Percentiles rank a stretch among this genome's conserved stretches.
Evolutionary conservation across 768 basidiomycete species (phyloP).

Genomic region (Clitopilus passeckerianus): DNA sequence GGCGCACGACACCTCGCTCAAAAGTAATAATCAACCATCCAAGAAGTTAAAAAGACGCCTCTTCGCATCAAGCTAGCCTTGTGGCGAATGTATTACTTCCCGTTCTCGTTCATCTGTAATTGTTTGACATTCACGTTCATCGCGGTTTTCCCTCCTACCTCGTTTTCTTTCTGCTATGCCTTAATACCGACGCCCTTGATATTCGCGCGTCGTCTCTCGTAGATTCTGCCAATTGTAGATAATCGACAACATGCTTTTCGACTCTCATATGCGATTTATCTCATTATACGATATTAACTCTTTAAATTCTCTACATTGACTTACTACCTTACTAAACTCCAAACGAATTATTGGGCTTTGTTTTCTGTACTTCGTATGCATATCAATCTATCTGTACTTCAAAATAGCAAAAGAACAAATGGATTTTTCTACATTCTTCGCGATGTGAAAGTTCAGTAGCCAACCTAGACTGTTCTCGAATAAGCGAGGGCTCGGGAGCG

Average conservation of each 20-base stretch:
- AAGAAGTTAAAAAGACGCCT: not conserved
- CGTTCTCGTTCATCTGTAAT: not conserved
- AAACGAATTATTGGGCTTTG: not conserved
- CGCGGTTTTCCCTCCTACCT: not conserved
- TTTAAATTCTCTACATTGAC: not conserved
- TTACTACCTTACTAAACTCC: not conserved
- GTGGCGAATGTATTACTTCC: not conserved
- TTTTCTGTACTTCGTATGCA: not conserved
- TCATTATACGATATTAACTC: not conserved
- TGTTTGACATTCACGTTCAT: not conserved
- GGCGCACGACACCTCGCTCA: not conserved
- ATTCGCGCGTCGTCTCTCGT: not conserved
- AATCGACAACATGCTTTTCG: not conserved
- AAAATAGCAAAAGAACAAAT: not conserved
- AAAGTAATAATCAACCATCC: not conserved
- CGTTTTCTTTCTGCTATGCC: not conserved
- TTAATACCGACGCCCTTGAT: not conserved
- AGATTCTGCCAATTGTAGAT: not conserved
- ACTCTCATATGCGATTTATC: not conserved
- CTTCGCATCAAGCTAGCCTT: not conserved
- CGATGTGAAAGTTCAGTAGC: not conserved
- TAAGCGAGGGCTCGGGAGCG: not conserved
- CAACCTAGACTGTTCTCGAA: not conserved
- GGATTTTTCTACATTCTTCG: not conserved
- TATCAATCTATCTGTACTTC: not conserved